These are phyloP conservation scores for Bonia amplexicaulis DNA, from an alignment of 176 grass and related monocot species.

Conservation along the genomic window DNA sequence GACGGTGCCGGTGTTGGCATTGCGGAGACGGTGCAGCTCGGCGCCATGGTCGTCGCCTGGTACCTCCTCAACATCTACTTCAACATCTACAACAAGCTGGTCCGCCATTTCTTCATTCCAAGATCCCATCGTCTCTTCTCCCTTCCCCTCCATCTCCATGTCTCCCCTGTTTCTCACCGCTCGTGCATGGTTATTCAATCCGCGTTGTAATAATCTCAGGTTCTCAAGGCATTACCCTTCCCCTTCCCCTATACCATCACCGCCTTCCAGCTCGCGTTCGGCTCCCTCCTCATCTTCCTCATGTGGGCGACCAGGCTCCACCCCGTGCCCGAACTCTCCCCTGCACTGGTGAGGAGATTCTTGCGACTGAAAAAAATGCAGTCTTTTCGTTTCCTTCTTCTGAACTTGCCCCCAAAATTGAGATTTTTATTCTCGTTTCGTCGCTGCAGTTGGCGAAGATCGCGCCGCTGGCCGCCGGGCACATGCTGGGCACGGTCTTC, in stretches of 20 bases:
- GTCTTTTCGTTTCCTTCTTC: background rate
- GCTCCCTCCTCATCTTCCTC: conserved; percentile 60
- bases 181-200: background rate
- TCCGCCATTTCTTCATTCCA: background rate
- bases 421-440: background rate
- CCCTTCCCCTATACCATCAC: conserved; percentile 81
- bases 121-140: background rate
- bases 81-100: conserved; percentile 86
- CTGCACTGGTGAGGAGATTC: conserved; percentile 48
- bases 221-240: conserved; percentile 58
- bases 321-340: conserved; percentile 49
- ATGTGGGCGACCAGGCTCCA: conserved; percentile 70
- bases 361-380: background rate
- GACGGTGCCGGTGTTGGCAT: background rate
- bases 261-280: conserved; percentile 69
- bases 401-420: background rate
- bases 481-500: conserved; percentile 86
- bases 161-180: background rate
- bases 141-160: background rate
- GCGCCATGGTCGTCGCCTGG: conserved; percentile 56
- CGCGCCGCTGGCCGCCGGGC: conserved; percentile 56
- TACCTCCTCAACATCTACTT: conserved; percentile 78
- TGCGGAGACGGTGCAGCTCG: conserved; percentile 36
- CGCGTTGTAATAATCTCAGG: conserved; percentile 21
- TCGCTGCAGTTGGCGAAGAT: conserved; percentile 63